These are phyloP conservation scores for Fragaria ananassa DNA, from an alignment of 306 rosid species.

Conservation along the genomic window DNA sequence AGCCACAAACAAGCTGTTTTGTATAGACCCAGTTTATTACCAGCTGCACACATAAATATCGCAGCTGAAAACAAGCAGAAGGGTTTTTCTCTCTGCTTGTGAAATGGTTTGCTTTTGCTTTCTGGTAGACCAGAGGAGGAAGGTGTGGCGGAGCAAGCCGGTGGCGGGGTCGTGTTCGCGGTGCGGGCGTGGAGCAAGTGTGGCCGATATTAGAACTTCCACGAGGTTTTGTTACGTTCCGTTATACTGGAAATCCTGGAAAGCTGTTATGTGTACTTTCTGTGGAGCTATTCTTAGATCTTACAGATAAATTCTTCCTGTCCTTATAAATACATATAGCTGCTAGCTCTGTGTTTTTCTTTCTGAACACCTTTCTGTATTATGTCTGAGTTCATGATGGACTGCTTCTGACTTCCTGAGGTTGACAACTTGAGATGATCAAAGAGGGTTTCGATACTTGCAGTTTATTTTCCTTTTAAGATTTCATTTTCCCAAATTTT, in stretches of 20 bases:
- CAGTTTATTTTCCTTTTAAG: not conserved
- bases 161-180: conserved; percentile 75
- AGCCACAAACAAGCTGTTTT: not conserved
- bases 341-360: not conserved
- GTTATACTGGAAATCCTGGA: conserved; percentile 57
- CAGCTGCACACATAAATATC: not conserved
- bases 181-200: conserved; percentile 75
- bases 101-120: conserved; percentile 80
- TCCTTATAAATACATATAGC: not conserved
- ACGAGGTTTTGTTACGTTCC: conserved; percentile 71
- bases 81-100: not conserved
- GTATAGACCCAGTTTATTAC: not conserved
- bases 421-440: not conserved
- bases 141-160: conserved; percentile 64
- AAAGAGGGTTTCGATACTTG: not conserved
- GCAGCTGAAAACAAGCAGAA: not conserved
- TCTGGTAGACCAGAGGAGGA: conserved; percentile 57
- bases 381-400: not conserved
- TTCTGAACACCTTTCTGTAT: not conserved
- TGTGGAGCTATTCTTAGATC: conserved; percentile 85
- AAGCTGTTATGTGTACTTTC: conserved; percentile 68
- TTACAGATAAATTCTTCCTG: conserved; percentile 29
- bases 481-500: not conserved
- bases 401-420: not conserved
- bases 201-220: conserved; percentile 63